Conservation (phyloP, 805 yeast species). For the Saccharomyces mikatae region DNA sequence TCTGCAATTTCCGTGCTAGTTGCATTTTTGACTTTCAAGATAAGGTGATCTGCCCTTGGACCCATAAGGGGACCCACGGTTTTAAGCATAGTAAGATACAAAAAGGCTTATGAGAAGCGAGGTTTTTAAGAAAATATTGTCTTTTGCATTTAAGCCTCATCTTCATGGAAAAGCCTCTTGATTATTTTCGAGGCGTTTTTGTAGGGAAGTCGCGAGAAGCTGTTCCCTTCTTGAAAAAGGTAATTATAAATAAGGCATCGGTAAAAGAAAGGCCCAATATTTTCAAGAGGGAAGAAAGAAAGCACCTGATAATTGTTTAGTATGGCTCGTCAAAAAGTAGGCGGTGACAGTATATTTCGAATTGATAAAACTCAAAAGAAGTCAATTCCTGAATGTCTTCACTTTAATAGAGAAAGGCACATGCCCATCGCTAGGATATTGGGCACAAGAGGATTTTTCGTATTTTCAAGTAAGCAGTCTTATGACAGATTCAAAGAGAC, state of each 20-base stretch:
- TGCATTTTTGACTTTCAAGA: too few species aligned
- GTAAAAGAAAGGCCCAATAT: neutral
- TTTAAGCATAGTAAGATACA: too few species aligned
- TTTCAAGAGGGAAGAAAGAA: neutral
- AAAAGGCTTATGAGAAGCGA: too few species aligned
- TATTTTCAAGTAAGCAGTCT: constrained; percentile 14
- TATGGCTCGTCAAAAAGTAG: neutral
- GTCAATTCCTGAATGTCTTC: constrained; percentile 2
- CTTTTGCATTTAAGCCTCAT: too few species aligned
- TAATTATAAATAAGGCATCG: neutral
- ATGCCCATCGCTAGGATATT: constrained; percentile 5
- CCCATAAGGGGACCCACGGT: too few species aligned
- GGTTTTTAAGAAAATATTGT: too few species aligned
- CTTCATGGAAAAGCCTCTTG: neutral
- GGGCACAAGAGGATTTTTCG: constrained; percentile 5
- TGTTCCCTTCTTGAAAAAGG: neutral
- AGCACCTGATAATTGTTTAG: neutral
- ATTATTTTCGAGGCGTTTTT: too few species aligned
- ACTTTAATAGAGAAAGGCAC: constrained; percentile 6
- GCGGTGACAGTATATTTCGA: neutral
- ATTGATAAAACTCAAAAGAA: neutral
- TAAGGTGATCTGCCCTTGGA: too few species aligned
- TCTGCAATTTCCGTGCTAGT: too few species aligned
- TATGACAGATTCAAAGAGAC: constrained; percentile 10
- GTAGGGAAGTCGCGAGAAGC: neutral